Evolutionary conservation across 1,284 basidiomycete genomes (phyloP), one percentile per base, ranked within the genome.

Genomic region (Lentinula novae-zelandiae): DNA sequence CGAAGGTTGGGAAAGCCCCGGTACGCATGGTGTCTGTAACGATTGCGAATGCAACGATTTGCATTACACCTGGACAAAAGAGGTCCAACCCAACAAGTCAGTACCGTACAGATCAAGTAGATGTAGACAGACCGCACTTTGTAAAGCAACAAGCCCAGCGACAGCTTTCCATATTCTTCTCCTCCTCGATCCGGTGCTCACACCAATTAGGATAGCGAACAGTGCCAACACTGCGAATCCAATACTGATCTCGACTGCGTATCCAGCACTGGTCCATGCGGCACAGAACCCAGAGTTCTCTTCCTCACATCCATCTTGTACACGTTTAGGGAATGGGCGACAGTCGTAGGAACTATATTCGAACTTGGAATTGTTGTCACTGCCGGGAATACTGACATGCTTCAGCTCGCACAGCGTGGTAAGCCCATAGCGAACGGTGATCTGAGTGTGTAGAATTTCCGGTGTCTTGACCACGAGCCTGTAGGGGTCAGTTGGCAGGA

Each of bases 101-200:
- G 5, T 3, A 38, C n/a, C 51, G 15, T 15, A 52, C 39, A 60
- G 9, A 54, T 12, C 44, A 57, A 59, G 38, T 38, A 15, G 9
- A n/a, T 13, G 34, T 7, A 15, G 40, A 62, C 57, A 33, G 5
- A 68, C 27, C 78, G 13, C 68, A 87, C 87, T 80, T 66, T 88
- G 84, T 20, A 90, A 67, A 8, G 82, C 71, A 9, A 89, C 75
- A 12, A 92, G 71, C 10, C 81, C 83, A 10, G 86, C 87, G 4
- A 86, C 84, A 2, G 82, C 85, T 68, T 81, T 84, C 89, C 89
- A 92, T 49, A 90, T 85, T 63, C 89, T 81, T 62, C 87, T 78
- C 64, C 90, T 78, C 58, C 89, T 78, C 17, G 87, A 87, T 67
- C 84, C 84, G 0, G 90, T 90, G 67, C 81, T 89, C 10, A 89